Base-by-base conservation (phyloP, 176 grass and related monocot genomes). In the Calamus simplicifolius region DNA sequence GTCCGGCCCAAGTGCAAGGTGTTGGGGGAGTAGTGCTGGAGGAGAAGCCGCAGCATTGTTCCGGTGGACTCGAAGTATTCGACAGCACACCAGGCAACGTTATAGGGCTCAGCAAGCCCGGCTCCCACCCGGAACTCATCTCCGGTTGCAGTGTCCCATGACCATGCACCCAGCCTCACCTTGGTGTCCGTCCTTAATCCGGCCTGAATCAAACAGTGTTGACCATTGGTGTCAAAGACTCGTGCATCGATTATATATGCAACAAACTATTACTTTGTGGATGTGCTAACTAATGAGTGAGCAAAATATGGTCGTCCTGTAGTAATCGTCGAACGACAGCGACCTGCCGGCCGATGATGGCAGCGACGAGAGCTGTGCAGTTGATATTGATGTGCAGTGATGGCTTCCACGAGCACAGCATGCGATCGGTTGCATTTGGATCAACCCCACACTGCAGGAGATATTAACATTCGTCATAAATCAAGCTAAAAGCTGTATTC, bases 41-140 rank as follows among this genome's bases (percentile, higher is more conserved):
- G 87, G 62, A 98, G 84, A 70, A 92, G n/a, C 14, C n/a, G n/a
- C n/a, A n/a, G n/a, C n/a, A n/a, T n/a, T n/a, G n/a, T n/a, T n/a
- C n/a, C n/a, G n/a, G n/a, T n/a, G n/a, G n/a, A n/a, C n/a, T n/a
- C n/a, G n/a, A n/a, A n/a, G n/a, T n/a, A n/a, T n/a, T n/a, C n/a
- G n/a, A n/a, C n/a, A n/a, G n/a, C n/a, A n/a, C n/a, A n/a, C n/a
- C n/a, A n/a, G n/a, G n/a, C n/a, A n/a, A n/a, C n/a, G n/a, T n/a
- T n/a, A n/a, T n/a, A n/a, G n/a, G n/a, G n/a, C n/a, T n/a, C n/a
- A n/a, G n/a, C n/a, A 3, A 98, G 93, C 2, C 93, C 93, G 1
- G 93, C 93, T 30, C 93, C 93, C 3, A 92, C 93, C 26, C 93
- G 93, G 29, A 98, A 64, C 63, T 98, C 93, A 59, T 98, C 93